phyloP scores from a whole-genome alignment of 2,329 filamentous ascomycete genomes.

The Colletotrichum navitas region DNA sequence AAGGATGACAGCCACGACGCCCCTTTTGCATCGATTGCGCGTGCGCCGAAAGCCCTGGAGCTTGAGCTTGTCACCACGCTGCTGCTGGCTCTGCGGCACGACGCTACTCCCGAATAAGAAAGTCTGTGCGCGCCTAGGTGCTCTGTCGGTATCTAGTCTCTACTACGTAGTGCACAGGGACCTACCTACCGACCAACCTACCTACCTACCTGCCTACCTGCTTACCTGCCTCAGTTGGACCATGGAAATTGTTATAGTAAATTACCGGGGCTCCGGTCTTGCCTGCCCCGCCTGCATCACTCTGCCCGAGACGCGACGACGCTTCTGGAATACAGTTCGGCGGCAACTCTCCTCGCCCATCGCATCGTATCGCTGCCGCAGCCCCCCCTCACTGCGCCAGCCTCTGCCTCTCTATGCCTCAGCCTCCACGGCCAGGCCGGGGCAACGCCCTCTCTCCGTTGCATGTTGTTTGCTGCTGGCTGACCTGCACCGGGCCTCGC shows the following conservation, averaged over 20 bases:
- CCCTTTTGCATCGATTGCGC: neutral
- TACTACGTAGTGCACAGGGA: no score
- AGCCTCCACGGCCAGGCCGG: neutral
- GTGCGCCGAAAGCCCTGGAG: neutral
- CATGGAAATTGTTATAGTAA: conserved; percentile 6
- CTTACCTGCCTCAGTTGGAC: conserved; percentile 20
- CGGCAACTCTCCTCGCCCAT: conserved; percentile 6
- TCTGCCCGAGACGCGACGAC: conserved; percentile 11
- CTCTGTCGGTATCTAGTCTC: no score
- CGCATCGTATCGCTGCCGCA: no score
- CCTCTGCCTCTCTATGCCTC: neutral
- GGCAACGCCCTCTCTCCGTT: no score
- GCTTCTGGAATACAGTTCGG: conserved; percentile 40
- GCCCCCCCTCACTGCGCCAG: no score
- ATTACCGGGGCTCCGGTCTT: neutral
- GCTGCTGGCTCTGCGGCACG: neutral
- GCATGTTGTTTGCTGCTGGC: neutral
- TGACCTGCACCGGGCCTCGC: neutral
- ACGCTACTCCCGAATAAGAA: neutral
- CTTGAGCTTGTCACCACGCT: neutral
- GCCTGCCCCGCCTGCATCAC: conserved; percentile 4
- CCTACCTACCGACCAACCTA: no score
- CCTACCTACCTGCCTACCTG: no score
- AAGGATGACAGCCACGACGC: neutral
- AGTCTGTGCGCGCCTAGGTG: no score